Evolutionary conservation across 139 green algal species (phyloP).

Genomic region (Chlamydomonas schloesseri): DNA sequence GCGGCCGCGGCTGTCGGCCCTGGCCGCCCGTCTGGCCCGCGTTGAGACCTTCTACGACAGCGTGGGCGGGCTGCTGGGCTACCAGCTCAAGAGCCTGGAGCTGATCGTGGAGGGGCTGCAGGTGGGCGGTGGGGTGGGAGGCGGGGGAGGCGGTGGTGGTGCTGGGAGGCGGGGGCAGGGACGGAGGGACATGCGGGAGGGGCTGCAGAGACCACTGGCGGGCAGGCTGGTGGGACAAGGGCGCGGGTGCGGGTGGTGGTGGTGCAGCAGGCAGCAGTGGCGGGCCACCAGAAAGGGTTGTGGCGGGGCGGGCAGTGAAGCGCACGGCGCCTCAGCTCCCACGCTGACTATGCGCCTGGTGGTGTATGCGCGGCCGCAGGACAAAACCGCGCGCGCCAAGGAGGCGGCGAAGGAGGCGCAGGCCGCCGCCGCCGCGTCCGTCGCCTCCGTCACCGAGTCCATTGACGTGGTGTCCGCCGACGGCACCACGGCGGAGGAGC

Average conservation of each 20-base stretch:
- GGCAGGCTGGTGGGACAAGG: too few relatives aligned
- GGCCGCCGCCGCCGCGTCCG: not conserved
- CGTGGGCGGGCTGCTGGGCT: slow-evolving; percentile 95
- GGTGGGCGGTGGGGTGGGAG: not conserved
- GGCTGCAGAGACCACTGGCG: too few relatives aligned
- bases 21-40: slow-evolving; percentile 63
- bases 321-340: too few relatives aligned
- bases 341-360: too few relatives aligned
- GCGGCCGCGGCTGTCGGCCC: slow-evolving; percentile 30
- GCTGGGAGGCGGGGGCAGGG: not conserved
- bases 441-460: not conserved
- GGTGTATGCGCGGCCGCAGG: too few relatives aligned
- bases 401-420: slow-evolving; percentile 13
- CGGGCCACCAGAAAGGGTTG: too few relatives aligned
- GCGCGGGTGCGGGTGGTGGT: too few relatives aligned
- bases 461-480: not conserved
- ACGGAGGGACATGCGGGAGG: not conserved
- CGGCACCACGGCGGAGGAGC: not conserved
- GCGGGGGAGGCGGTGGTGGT: not conserved
- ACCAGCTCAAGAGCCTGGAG: slow-evolving; percentile 89
- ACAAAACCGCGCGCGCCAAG: slow-evolving; percentile 8
- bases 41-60: slow-evolving; percentile 94
- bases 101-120: slow-evolving; percentile 71
- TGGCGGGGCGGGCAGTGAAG: too few relatives aligned
- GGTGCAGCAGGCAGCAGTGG: too few relatives aligned